A percentile compares a stretch with the other conserved stretches of the same genome.
These are phyloP conservation scores for Nemania sp. DNA, from an alignment of 2,329 filamentous ascomycete species.

Conservation along the genomic window DNA sequence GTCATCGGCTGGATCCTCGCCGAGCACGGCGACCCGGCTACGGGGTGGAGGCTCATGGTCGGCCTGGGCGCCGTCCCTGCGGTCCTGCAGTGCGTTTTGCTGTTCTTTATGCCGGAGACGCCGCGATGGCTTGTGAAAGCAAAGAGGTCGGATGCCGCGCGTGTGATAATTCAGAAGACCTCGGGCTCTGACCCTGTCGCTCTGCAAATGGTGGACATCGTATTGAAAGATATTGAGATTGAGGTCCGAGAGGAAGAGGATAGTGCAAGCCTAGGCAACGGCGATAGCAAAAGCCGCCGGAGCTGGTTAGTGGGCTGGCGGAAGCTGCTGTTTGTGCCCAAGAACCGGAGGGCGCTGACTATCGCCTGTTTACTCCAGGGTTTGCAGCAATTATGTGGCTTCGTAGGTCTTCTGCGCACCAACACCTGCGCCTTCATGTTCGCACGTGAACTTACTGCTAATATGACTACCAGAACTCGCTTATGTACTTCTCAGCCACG, in stretches of 20 bases:
- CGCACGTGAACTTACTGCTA: constrained; percentile 22
- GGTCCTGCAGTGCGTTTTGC: constrained; percentile 73
- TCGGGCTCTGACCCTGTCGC: constrained; percentile 57
- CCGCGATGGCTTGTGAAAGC: constrained; percentile 86
- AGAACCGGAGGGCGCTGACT: constrained; percentile 78
- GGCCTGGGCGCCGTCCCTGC: constrained; percentile 86
- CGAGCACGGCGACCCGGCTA: constrained; percentile 60
- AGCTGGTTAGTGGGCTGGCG: constrained; percentile 61
- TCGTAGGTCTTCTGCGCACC: constrained; percentile 62
- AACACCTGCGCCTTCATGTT: not conserved
- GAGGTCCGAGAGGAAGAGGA: constrained; percentile 79
- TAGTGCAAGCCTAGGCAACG: constrained; percentile 57
- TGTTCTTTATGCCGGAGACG: constrained; percentile 85
- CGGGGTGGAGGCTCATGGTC: constrained; percentile 92
- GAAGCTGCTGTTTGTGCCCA: constrained; percentile 67
- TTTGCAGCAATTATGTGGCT: constrained; percentile 88
- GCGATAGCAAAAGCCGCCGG: constrained; percentile 46
- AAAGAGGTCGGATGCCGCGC: constrained; percentile 71
- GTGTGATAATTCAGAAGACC: constrained; percentile 71
- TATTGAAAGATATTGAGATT: constrained; percentile 76
- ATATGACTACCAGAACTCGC: constrained; percentile 70
- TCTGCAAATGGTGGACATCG: constrained; percentile 63
- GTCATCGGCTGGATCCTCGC: constrained; percentile 82
- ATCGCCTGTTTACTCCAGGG: constrained; percentile 91
- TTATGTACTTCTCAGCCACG: constrained; percentile 92